A percentile compares a stretch with the other conserved stretches of the same genome.
phyloP scores from a whole-genome alignment of 306 rosid genomes.

The Neltuma alba region DNA sequence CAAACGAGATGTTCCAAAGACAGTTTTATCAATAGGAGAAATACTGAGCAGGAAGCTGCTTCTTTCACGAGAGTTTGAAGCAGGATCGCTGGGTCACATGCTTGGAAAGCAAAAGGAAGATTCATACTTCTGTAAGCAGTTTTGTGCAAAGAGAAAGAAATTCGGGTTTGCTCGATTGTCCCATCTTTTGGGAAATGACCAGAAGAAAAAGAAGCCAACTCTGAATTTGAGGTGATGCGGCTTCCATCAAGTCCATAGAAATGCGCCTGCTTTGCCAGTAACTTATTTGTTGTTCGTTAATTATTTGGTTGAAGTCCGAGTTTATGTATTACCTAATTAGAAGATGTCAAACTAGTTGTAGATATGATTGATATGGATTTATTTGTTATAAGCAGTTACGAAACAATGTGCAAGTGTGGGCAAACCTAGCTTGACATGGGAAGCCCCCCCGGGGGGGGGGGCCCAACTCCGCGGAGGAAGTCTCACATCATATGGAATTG shows the following conservation, averaged over 20 bases:
- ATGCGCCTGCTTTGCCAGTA: slow-evolving; percentile 14
- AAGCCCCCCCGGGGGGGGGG: too few relatives aligned
- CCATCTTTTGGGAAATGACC: slow-evolving; percentile 69
- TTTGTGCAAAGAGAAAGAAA: slow-evolving; percentile 80
- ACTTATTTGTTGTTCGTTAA: slow-evolving; percentile 29
- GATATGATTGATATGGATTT: slow-evolving; percentile 22
- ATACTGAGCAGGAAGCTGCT: slow-evolving; percentile 84
- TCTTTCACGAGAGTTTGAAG: slow-evolving; percentile 62
- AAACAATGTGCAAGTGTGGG: too few relatives aligned
- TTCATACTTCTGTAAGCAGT: slow-evolving; percentile 48
- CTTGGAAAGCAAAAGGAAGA: slow-evolving; percentile 69
- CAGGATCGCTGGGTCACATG: slow-evolving; percentile 83
- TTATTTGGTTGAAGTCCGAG: slow-evolving; percentile 11
- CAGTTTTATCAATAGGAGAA: slow-evolving; percentile 83
- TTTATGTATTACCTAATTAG: slow-evolving; percentile 10
- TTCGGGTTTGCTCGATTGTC: slow-evolving; percentile 82
- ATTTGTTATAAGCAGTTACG: slow-evolving; percentile 8
- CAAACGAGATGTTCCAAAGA: slow-evolving; percentile 53
- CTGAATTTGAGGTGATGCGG: slow-evolving; percentile 60
- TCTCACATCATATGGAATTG: too few relatives aligned
- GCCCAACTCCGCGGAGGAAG: too few relatives aligned
- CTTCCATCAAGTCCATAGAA: background rate
- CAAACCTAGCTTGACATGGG: too few relatives aligned
- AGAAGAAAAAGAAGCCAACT: slow-evolving; percentile 76
- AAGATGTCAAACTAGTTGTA: background rate